phyloP scores from a whole-genome alignment of 1,139 yeast species.

The Kodamaea alishanica region DNA sequence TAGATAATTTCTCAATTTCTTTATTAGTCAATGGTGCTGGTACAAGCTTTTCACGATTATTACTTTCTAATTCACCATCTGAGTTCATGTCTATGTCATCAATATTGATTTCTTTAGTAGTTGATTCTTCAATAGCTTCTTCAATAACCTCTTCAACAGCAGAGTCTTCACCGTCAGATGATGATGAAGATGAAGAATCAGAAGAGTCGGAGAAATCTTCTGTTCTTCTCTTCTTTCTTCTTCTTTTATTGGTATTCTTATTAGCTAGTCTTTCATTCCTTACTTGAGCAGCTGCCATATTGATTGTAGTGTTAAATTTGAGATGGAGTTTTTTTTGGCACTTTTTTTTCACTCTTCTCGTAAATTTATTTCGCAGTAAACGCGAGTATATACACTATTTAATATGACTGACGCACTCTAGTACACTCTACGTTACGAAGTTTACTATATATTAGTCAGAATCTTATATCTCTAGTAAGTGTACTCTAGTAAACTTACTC shows the following conservation, averaged over 20 bases:
- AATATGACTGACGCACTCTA: too few species aligned
- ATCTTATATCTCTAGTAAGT: too few species aligned
- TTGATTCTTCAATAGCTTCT: slow-evolving; percentile 2
- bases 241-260: slow-evolving; percentile 30
- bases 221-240: slow-evolving; percentile 79
- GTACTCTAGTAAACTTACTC: too few species aligned
- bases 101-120: slow-evolving; percentile 25
- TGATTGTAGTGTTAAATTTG: slow-evolving; percentile 4
- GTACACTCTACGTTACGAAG: too few species aligned
- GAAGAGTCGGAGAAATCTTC: slow-evolving; percentile 51
- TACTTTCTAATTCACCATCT: slow-evolving; percentile 31
- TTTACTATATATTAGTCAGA: too few species aligned
- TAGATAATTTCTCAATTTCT: slow-evolving; percentile 23
- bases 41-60: slow-evolving; percentile 5
- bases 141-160: slow-evolving; percentile 10
- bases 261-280: slow-evolving; percentile 8
- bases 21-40: slow-evolving; percentile 21
- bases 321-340: background rate
- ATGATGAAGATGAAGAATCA: slow-evolving; percentile 43
- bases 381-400: too few species aligned
- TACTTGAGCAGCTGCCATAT: slow-evolving; percentile 14
- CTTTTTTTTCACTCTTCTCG: background rate
- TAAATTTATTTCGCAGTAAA: background rate
- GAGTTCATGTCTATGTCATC: slow-evolving; percentile 36
- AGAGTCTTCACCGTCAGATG: slow-evolving; percentile 13